Evolutionary conservation across 805 yeast genomes (phyloP).

Genomic region (Kuraishia borneana): DNA sequence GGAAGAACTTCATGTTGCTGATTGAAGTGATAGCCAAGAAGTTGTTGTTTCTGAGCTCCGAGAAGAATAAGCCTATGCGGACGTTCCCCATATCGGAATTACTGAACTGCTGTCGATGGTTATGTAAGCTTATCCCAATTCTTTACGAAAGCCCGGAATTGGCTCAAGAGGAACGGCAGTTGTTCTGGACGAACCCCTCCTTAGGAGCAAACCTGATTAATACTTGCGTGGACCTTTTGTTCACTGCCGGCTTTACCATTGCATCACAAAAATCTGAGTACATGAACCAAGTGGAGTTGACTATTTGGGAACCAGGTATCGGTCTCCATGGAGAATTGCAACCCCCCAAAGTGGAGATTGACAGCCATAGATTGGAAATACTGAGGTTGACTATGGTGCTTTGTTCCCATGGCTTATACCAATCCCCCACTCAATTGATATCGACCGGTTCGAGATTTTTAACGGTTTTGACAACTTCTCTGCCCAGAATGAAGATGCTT

Average conservation of each 20-base stretch:
- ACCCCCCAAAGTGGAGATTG: conserved; percentile 30
- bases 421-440: conserved; percentile 26
- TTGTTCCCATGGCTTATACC: conserved; percentile 51
- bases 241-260: conserved; percentile 47
- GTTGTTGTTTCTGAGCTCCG: conserved; percentile 13
- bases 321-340: conserved; percentile 26
- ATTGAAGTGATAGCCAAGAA: conserved; percentile 28
- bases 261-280: conserved; percentile 8
- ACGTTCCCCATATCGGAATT: conserved; percentile 23
- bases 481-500: conserved; percentile 34
- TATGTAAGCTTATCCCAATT: conserved; percentile 58
- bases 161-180: conserved; percentile 19
- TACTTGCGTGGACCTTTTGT: conserved; percentile 33
- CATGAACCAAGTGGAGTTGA: conserved; percentile 20
- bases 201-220: conserved; percentile 27
- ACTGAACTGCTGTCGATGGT: conserved; percentile 50
- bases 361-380: conserved; percentile 58
- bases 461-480: conserved; percentile 37
- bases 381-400: conserved; percentile 50
- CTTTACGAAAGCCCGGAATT: conserved; percentile 41
- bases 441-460: conserved; percentile 50
- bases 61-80: conserved; percentile 13
- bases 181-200: conserved; percentile 34
- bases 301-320: conserved; percentile 77
- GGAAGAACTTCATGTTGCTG: conserved; percentile 43